Base-by-base conservation (phyloP, 2,329 filamentous ascomycete species). In the Hypoxylon sp. region DNA sequence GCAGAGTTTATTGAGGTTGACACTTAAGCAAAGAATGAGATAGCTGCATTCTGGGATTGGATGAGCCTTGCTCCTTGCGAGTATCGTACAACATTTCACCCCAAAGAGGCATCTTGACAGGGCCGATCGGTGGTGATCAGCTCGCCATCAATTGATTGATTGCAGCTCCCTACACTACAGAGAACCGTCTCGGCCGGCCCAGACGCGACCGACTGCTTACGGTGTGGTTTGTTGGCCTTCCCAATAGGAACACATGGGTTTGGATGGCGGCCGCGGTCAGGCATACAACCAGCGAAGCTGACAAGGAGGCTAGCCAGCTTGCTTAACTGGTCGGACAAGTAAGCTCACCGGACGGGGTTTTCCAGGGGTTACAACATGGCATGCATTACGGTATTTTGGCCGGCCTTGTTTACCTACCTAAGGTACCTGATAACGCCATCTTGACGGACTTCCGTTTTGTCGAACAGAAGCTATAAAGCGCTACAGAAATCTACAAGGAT, bases 131-230 rank as follows among this genome's bases (percentile, higher is more conserved):
- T 48, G 50, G 37, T 52, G 67, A 63, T 59, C 61, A 52, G 43
- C 43, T 61, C 19, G 58, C 39, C 34, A 37, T 43, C 63, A 53
- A 45, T 37, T 62, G 57, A 61, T 47, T 64, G 61, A 59, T 47
- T 55, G 29, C 52, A 47, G 39, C 39, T 37, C 21, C 29, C 19
- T 37, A 52, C 4, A n/a, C n/a, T n/a, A 37, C 14, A 61, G 30
- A 61, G 60, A 63, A 61, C 47, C 52, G 61, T 70, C 62, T 65
- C 65, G 68, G 63, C 68, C 65, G 65, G 65, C 62, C 68, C 48
- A 70, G 68, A 68, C 60, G 63, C 60, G 60, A 68, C 62, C 68
- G 65, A 64, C 34, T 56, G 56, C 60, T 68, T 37, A 63, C 52
- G 58, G 57, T 61, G 19, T 52, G 30, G 6, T 61, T 57, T 46